phyloP scores from a whole-genome alignment of 2,329 filamentous ascomycete species.

The Bimuria novae-zelandiae region DNA sequence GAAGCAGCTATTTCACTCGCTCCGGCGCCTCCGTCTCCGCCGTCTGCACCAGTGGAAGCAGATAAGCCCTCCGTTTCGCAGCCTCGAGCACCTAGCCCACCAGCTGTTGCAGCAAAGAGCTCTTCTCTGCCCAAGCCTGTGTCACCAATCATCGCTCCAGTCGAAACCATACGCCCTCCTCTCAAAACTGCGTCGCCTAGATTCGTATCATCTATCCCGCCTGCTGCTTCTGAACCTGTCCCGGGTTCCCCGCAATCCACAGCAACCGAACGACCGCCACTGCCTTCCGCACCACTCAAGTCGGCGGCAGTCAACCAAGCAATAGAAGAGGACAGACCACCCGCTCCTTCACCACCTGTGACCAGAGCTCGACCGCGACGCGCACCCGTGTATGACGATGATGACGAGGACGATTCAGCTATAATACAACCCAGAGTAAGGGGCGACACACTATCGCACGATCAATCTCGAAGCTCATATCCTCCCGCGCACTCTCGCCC shows the following conservation, averaged over 20 bases:
- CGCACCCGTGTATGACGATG: conserved; percentile 37
- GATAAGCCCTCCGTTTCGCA: neutral
- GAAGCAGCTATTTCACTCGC: neutral
- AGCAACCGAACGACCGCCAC: conserved; percentile 21
- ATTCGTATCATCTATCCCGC: conserved; percentile 20
- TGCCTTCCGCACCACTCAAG: conserved; percentile 28
- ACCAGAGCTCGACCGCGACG: conserved; percentile 35
- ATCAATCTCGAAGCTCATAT: conserved; percentile 30
- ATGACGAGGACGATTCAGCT: conserved; percentile 38
- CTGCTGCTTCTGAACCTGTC: conserved; percentile 20
- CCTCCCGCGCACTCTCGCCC: conserved; percentile 31
- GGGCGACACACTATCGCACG: conserved; percentile 32
- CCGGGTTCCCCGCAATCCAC: conserved; percentile 27
- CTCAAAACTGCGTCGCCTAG: conserved; percentile 5
- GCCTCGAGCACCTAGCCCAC: neutral
- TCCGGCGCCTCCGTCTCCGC: neutral
- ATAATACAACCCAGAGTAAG: conserved; percentile 37
- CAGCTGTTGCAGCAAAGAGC: neutral
- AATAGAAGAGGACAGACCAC: conserved; percentile 38
- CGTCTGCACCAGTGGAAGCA: neutral
- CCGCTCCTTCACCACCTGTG: conserved; percentile 42
- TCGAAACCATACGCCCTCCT: neutral
- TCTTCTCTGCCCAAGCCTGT: neutral
- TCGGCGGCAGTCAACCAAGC: conserved; percentile 21
- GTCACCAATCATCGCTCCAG: neutral